Evolutionary conservation across 1,139 yeast genomes (phyloP).

Genomic region (Geotrichum reessii): DNA sequence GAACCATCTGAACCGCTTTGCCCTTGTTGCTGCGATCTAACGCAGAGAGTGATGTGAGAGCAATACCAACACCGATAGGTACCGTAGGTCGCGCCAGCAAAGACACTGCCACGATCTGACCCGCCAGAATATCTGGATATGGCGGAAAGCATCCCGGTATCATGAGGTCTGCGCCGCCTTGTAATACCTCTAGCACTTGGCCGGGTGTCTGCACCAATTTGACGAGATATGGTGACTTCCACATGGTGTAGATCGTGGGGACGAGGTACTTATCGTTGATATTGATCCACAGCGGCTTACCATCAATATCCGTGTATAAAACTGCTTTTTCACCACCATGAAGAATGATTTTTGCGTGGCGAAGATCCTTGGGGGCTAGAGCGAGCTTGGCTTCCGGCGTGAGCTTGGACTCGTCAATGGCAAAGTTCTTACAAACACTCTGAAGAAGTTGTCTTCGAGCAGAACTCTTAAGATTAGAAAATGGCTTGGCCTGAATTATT

Average conservation of each 20-base stretch:
- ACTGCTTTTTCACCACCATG: slow-evolving; percentile 53
- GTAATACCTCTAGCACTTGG: slow-evolving; percentile 57
- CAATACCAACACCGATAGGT: slow-evolving; percentile 69
- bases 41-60: slow-evolving; percentile 43
- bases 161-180: slow-evolving; percentile 86
- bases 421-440: slow-evolving; percentile 44
- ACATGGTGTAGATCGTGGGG: slow-evolving; percentile 69
- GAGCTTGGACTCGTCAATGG: slow-evolving; percentile 43
- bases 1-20: slow-evolving; percentile 37
- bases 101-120: slow-evolving; percentile 67
- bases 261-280: slow-evolving; percentile 48
- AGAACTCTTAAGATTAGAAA: slow-evolving; percentile 73
- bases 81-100: slow-evolving; percentile 56
- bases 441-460: slow-evolving; percentile 62
- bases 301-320: slow-evolving; percentile 57
- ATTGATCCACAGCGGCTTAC: slow-evolving; percentile 69
- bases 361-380: slow-evolving; percentile 56
- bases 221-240: slow-evolving; percentile 61
- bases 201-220: slow-evolving; percentile 70
- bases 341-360: slow-evolving; percentile 61
- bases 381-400: slow-evolving; percentile 44
- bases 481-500: slow-evolving; percentile 51
- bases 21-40: slow-evolving; percentile 33
- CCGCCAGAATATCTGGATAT: slow-evolving; percentile 50
- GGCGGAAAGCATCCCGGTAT: slow-evolving; percentile 85